Conservation (phyloP, 495 filamentous ascomycete genomes). For the Podospora tetraspora region DNA sequence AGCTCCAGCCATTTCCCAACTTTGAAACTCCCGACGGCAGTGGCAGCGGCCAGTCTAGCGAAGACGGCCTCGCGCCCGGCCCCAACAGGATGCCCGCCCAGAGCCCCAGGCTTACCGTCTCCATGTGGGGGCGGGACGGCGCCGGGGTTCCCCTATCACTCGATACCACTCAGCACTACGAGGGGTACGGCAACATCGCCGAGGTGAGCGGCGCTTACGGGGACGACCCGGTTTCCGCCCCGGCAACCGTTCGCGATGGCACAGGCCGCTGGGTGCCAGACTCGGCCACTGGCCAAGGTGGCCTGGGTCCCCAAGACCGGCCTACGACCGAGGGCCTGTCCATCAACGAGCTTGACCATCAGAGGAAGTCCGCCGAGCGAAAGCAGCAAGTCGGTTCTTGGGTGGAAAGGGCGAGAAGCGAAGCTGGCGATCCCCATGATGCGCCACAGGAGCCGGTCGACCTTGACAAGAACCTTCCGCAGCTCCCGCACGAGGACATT, state of each 20-base stretch:
- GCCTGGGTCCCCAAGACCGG: slow-evolving; percentile 40
- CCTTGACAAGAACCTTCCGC: slow-evolving; percentile 32
- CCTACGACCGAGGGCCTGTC: slow-evolving; percentile 35
- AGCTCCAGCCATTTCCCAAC: slow-evolving; percentile 6
- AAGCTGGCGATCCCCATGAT: background rate
- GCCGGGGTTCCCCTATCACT: slow-evolving; percentile 25
- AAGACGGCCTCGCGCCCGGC: slow-evolving; percentile 38
- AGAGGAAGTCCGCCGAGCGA: slow-evolving; percentile 32
- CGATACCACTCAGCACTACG: slow-evolving; percentile 21
- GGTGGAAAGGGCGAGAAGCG: slow-evolving; percentile 24
- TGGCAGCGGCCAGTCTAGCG: slow-evolving; percentile 44
- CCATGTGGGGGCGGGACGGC: slow-evolving; percentile 42
- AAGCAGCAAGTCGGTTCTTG: slow-evolving; percentile 41
- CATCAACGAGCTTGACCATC: slow-evolving; percentile 35
- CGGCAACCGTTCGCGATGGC: slow-evolving; percentile 30
- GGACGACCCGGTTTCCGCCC: slow-evolving; percentile 1
- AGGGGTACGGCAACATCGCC: slow-evolving; percentile 5
- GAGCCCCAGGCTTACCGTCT: slow-evolving; percentile 47
- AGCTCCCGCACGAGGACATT: slow-evolving; percentile 34
- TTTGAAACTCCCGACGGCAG: slow-evolving; percentile 43
- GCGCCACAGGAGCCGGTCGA: slow-evolving; percentile 5
- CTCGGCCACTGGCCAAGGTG: slow-evolving; percentile 32
- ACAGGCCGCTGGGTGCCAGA: slow-evolving; percentile 37
- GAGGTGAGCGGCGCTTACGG: slow-evolving; percentile 11
- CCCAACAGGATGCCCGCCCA: slow-evolving; percentile 35